These are phyloP conservation scores for Myxozyma neglecta DNA, from an alignment of 805 yeast genomes.

Conservation along the genomic window DNA sequence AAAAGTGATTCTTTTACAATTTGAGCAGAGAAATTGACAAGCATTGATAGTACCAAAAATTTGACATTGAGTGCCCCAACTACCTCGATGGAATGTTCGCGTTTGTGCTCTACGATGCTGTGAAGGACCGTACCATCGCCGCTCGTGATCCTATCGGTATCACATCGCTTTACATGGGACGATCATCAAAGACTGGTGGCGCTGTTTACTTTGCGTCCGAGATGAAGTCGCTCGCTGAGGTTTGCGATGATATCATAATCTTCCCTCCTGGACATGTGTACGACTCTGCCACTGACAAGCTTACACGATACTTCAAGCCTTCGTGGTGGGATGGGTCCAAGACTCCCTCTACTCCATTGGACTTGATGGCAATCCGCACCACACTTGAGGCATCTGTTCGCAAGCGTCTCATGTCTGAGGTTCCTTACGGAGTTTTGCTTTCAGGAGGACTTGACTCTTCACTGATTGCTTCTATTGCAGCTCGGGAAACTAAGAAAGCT, in stretches of 20 bases:
- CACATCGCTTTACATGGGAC: constrained; percentile 94
- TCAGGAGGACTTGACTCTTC: constrained; percentile 98
- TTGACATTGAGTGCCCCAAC: constrained; percentile 88
- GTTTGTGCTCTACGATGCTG: constrained; percentile 82
- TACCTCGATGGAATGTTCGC: constrained; percentile 98
- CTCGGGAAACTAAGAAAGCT: constrained; percentile 88
- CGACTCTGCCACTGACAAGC: constrained; percentile 83
- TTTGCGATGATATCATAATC: constrained; percentile 87
- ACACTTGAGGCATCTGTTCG: constrained; percentile 91
- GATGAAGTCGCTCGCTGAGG: constrained; percentile 88
- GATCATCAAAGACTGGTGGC: constrained; percentile 62
- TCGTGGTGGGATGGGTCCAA: constrained; percentile 86
- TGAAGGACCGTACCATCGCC: constrained; percentile 84
- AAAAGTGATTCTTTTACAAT: not conserved
- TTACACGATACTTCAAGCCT: constrained; percentile 88
- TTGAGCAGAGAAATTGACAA: not conserved
- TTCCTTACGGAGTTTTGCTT: constrained; percentile 94
- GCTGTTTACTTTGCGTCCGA: constrained; percentile 91
- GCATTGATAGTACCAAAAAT: constrained; percentile 58
- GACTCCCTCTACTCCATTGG: constrained; percentile 76
- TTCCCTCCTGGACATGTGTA: constrained; percentile 99
- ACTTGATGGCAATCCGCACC: constrained; percentile 69
- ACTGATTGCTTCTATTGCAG: constrained; percentile 93
- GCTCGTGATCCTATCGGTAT: constrained; percentile 99
- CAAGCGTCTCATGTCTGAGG: constrained; percentile 99